phyloP scores from a whole-genome alignment of 2,329 filamentous ascomycete genomes.

The Talaromyces piceae region DNA sequence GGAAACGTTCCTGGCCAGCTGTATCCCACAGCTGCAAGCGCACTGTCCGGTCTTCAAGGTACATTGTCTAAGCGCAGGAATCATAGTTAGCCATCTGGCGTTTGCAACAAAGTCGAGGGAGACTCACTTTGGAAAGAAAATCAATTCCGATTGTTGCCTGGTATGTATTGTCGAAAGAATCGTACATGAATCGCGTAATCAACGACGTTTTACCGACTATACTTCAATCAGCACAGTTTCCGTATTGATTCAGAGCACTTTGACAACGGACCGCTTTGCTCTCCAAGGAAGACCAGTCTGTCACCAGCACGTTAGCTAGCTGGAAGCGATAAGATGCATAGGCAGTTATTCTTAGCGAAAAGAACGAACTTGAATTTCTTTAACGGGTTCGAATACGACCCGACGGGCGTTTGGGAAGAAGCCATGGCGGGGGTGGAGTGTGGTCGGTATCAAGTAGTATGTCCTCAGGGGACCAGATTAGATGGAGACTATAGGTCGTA shows the following conservation, averaged over 20 bases:
- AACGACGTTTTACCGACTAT: conserved; percentile 96
- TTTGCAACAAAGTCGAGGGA: neutral
- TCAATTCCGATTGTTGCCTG: conserved; percentile 99
- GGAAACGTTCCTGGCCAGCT: conserved; percentile 93
- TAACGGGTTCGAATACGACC: conserved; percentile 95
- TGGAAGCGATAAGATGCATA: neutral
- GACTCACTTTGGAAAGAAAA: conserved; percentile 85
- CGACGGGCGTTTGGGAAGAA: conserved; percentile 56
- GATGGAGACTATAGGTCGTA: conserved; percentile 1
- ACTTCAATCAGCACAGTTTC: conserved; percentile 17
- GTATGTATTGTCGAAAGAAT: conserved; percentile 99
- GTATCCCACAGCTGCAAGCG: conserved; percentile 98
- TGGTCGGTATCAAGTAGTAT: conserved; percentile 27
- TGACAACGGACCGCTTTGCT: conserved; percentile 77
- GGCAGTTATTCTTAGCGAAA: neutral
- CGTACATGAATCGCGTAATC: conserved; percentile 99
- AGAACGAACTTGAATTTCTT: conserved; percentile 95
- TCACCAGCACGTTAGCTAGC: conserved; percentile 22
- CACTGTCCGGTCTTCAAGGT: conserved; percentile 96
- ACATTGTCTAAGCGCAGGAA: conserved; percentile 69
- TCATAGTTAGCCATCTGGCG: neutral
- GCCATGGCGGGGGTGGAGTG: conserved; percentile 55
- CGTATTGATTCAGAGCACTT: neutral
- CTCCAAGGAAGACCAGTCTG: conserved; percentile 93
- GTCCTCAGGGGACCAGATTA: conserved; percentile 24